Evolutionary conservation across 768 basidiomycete species (phyloP).

Genomic region (Tricholoma bakamatsutake): DNA sequence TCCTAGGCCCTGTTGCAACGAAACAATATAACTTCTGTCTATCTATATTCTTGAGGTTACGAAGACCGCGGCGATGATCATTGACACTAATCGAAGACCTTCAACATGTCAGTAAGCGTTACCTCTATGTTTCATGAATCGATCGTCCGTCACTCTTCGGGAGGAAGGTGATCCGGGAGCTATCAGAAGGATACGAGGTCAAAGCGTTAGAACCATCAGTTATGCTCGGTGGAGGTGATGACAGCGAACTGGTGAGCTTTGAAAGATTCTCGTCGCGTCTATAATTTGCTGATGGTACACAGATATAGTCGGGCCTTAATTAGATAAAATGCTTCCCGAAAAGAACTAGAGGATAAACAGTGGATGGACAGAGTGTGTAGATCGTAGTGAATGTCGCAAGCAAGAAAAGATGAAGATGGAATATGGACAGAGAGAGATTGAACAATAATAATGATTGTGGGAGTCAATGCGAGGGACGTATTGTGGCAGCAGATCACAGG

Average conservation of each 20-base stretch:
- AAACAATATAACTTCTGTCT: background rate
- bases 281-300: conserved; percentile 16
- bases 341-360: conserved; percentile 8
- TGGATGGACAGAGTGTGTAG: background rate
- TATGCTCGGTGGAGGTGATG: background rate
- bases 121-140: background rate
- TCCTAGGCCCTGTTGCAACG: background rate
- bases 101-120: background rate
- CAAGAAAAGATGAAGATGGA: conserved; percentile 3
- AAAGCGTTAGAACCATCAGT: background rate
- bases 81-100: background rate
- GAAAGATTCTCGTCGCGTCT: conserved; percentile 13
- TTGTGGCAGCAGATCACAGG: conserved; percentile 2
- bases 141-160: background rate
- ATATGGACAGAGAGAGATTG: background rate
- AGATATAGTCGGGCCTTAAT: conserved; percentile 17
- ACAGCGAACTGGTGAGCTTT: background rate
- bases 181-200: background rate
- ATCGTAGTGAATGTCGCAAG: conserved; percentile 10
- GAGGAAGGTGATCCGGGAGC: background rate
- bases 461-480: conserved; percentile 5
- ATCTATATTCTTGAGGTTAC: background rate
- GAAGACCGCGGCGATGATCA: background rate
- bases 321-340: conserved; percentile 12
- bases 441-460: conserved; percentile 6